Conservation (phyloP, 108 stramenopile species). For the Fragilaria crotonensis region DNA sequence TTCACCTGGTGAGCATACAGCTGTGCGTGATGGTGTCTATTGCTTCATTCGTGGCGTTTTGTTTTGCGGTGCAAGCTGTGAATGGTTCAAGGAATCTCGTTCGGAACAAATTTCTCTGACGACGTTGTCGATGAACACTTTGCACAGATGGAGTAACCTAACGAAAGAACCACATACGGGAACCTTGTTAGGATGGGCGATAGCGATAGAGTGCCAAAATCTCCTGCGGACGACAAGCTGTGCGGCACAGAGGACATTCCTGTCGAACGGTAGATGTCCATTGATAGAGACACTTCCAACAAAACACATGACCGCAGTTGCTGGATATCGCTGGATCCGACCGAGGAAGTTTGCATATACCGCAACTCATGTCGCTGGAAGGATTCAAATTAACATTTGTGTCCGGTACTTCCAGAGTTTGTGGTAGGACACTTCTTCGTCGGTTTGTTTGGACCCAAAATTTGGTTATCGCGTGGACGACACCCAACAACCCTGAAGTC, state of each 20-base stretch:
- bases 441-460: not conserved
- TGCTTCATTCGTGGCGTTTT: too few relatives aligned
- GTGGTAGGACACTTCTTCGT: not conserved
- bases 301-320: slow-evolving; percentile 40
- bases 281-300: slow-evolving; percentile 36
- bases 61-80: too few relatives aligned
- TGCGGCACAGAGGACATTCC: slow-evolving; percentile 38
- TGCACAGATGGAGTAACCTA: not conserved
- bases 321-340: slow-evolving; percentile 21
- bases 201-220: slow-evolving; percentile 32
- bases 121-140: slow-evolving; percentile 8
- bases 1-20: too few relatives aligned
- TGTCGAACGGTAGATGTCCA: slow-evolving; percentile 33
- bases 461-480: slow-evolving; percentile 3
- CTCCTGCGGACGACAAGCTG: slow-evolving; percentile 27
- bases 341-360: slow-evolving; percentile 24
- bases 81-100: too few relatives aligned
- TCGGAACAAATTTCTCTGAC: slow-evolving; percentile 14
- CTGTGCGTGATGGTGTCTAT: too few relatives aligned
- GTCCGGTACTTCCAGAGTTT: not conserved
- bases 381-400: not conserved
- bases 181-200: not conserved
- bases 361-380: slow-evolving; percentile 6
- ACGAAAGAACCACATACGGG: not conserved
- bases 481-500: slow-evolving; percentile 1